phyloP scores from a whole-genome alignment of 2,329 filamentous ascomycete species.

The Trichoderma endophyticum region DNA sequence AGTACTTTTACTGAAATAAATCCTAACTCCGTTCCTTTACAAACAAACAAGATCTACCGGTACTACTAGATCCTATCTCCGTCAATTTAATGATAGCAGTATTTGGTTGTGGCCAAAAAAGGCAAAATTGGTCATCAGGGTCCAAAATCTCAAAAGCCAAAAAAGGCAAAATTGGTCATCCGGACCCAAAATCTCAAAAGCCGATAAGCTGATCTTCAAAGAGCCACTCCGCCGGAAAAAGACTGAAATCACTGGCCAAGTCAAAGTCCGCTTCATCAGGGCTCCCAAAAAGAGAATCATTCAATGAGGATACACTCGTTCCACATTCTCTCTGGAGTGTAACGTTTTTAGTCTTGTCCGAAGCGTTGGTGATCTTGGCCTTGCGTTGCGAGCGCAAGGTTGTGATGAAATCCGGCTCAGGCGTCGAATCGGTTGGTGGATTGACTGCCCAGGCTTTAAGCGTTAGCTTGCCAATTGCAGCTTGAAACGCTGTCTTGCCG shows the following conservation, averaged over 20 bases:
- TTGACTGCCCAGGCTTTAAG: background rate
- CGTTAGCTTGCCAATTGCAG: background rate
- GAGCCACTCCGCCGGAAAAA: no score
- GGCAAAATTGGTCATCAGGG: background rate
- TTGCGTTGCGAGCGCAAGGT: background rate
- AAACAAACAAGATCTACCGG: background rate
- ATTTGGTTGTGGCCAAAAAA: background rate
- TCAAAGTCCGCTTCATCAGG: no score
- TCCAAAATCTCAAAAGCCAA: no score
- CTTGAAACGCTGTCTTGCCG: background rate
- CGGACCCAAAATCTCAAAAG: no score
- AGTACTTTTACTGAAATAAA: background rate
- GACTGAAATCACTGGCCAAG: no score
- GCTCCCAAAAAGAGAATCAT: no score
- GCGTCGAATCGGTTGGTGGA: background rate
- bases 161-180: no score
- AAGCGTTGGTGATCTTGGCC: background rate
- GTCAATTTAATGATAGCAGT: background rate
- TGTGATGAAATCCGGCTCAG: background rate
- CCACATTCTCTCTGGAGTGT: background rate
- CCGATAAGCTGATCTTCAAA: no score
- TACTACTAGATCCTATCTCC: background rate
- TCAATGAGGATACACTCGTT: no score
- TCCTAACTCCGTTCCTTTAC: background rate
- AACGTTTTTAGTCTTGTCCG: background rate